Percentiles rank a stretch among this genome's conserved stretches.
These are phyloP conservation scores for Tribonema minus DNA, from an alignment of 108 stramenopile species.

Conservation along the genomic window DNA sequence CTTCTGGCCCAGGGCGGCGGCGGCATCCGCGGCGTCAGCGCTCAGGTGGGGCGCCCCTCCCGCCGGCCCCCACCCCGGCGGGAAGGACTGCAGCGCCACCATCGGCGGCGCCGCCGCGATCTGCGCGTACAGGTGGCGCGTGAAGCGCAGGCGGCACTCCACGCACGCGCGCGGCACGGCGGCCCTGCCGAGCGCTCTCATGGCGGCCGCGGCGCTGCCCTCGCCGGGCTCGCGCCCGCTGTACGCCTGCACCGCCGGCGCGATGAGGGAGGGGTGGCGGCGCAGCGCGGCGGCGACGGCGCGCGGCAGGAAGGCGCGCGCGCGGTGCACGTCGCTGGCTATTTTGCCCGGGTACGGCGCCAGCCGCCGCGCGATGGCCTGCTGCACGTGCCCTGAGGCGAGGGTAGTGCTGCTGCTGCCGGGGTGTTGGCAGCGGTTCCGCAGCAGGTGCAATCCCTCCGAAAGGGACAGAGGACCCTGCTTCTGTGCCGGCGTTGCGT, in stretches of 20 bases:
- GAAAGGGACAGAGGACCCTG: too few species aligned
- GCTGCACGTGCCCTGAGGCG: not conserved
- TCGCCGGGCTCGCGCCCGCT: conserved; percentile 23
- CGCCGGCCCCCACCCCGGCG: not conserved
- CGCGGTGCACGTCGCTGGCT: not conserved
- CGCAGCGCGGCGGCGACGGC: conserved; percentile 7
- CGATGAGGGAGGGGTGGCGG: conserved; percentile 3
- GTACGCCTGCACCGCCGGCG: conserved; percentile 22
- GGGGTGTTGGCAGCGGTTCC: not conserved
- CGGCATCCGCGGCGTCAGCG: not conserved
- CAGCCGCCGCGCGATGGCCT: not conserved
- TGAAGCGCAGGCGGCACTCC: conserved; percentile 19
- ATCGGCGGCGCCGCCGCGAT: conserved; percentile 1
- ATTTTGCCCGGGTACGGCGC: not conserved
- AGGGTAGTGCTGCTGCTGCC: not conserved
- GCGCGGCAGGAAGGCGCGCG: not conserved
- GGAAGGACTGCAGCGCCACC: conserved; percentile 3
- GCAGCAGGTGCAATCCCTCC: not conserved
- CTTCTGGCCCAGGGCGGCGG: conserved; percentile 29
- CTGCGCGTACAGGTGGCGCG: conserved; percentile 33
- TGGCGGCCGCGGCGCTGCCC: conserved; percentile 1
- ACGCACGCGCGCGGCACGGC: not conserved
- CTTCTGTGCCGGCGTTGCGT: too few species aligned
- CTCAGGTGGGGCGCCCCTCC: conserved; percentile 15
- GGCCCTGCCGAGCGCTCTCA: conserved; percentile 7